A percentile compares a stretch with the other conserved stretches of the same genome.
These are phyloP conservation scores for Globisporangium uncinulatum DNA, from an alignment of 352 stramenopile genomes.

Conservation along the genomic window DNA sequence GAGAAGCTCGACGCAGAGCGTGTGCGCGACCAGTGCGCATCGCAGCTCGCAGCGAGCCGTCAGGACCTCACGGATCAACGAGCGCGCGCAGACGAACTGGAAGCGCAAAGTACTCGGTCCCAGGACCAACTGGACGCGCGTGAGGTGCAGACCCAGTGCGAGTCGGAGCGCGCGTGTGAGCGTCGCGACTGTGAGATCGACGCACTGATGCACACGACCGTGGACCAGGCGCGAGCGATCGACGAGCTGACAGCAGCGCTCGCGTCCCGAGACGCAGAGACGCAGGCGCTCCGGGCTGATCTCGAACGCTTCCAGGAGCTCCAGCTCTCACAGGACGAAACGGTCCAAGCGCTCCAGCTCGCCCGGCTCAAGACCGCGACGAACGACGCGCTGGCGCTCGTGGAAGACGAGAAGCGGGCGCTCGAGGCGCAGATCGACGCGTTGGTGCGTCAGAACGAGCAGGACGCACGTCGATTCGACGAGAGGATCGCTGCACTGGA, in stretches of 20 bases:
- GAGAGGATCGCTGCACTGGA: constrained; percentile 12
- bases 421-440: constrained; percentile 31
- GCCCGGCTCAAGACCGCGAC: constrained; percentile 49
- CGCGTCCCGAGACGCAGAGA: constrained; percentile 20
- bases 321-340: constrained; percentile 65
- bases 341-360: constrained; percentile 67
- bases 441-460: constrained; percentile 3
- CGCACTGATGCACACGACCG: constrained; percentile 35
- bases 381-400: constrained; percentile 46
- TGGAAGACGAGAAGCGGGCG: constrained; percentile 54
- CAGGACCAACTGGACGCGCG: constrained; percentile 7
- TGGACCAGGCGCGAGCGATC: constrained; percentile 30
- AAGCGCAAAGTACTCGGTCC: neutral
- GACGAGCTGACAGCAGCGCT: constrained; percentile 23
- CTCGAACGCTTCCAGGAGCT: constrained; percentile 34
- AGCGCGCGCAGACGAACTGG: constrained; percentile 6
- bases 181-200: constrained; percentile 37
- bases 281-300: constrained; percentile 23
- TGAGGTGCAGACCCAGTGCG: neutral
- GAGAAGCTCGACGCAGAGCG: constrained; percentile 13
- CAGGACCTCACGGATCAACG: constrained; percentile 2
- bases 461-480: neutral
- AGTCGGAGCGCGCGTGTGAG: constrained; percentile 1
- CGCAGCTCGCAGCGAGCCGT: neutral
- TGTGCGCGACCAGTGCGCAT: neutral